A percentile compares a stretch with the other conserved stretches of the same genome.
These are phyloP conservation scores for Opeltia flavorubescens DNA, from an alignment of 495 filamentous ascomycete species.

Conservation along the genomic window DNA sequence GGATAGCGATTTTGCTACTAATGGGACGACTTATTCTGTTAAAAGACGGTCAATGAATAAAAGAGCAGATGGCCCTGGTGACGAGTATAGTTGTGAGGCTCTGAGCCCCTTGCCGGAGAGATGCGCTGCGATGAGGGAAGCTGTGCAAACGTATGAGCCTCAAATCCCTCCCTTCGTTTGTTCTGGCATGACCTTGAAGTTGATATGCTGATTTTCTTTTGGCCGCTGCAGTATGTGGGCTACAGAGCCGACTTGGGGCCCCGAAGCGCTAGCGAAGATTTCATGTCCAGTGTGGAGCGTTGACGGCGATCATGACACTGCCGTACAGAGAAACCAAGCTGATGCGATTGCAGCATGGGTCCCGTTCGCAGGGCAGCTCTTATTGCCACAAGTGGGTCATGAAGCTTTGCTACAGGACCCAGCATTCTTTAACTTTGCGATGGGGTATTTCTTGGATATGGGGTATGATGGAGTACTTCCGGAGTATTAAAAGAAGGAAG, in stretches of 20 bases:
- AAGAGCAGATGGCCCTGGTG: neutral
- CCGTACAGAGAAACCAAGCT: constrained; percentile 1
- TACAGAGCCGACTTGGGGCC: neutral
- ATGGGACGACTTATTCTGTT: neutral
- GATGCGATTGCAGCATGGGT: neutral
- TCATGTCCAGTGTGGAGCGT: constrained; percentile 1
- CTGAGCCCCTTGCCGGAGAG: neutral
- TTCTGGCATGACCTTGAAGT: neutral
- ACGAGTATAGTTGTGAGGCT: neutral
- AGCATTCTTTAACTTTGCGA: neutral
- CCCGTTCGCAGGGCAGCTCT: constrained; percentile 1
- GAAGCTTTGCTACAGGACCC: neutral
- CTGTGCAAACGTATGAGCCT: neutral
- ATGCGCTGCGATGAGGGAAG: neutral
- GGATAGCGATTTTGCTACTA: neutral
- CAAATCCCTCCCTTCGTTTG: neutral
- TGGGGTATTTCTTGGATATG: constrained; percentile 4
- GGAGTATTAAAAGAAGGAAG: neutral
- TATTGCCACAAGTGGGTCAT: neutral
- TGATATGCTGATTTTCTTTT: too few species aligned
- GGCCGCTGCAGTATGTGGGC: neutral
- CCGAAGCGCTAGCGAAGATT: neutral
- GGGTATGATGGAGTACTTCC: neutral
- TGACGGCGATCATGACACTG: constrained; percentile 1
- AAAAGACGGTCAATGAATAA: neutral